These are phyloP conservation scores for Suillus brevipes DNA, from an alignment of 768 basidiomycete species.

Conservation along the genomic window DNA sequence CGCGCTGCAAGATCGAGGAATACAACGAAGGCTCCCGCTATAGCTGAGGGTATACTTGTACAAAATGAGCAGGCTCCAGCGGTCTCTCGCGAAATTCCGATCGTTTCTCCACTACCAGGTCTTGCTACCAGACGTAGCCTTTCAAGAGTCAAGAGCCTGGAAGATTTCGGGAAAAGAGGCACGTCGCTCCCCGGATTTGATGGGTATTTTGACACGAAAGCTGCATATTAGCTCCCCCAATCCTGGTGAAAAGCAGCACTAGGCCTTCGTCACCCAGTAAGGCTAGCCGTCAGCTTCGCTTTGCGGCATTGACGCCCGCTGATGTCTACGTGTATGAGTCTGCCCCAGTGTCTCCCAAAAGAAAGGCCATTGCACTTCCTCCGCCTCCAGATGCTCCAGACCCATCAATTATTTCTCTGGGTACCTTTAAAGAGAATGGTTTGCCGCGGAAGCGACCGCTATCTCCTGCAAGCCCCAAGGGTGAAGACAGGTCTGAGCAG, in stretches of 20 bases:
- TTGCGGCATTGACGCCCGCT: conserved; percentile 71
- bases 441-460: conserved; percentile 15
- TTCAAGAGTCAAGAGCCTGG: conserved; percentile 33
- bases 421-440: conserved; percentile 36
- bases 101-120: background rate
- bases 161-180: conserved; percentile 26
- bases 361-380: conserved; percentile 55
- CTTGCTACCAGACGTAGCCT: conserved; percentile 24
- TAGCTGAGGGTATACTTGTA: background rate
- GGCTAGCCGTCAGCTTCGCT: conserved; percentile 59
- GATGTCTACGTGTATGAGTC: conserved; percentile 86
- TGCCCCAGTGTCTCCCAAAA: conserved; percentile 74
- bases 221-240: conserved; percentile 41
- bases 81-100: conserved; percentile 7
- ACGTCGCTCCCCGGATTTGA: background rate
- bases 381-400: conserved; percentile 32
- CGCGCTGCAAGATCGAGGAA: conserved; percentile 38
- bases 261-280: conserved; percentile 54
- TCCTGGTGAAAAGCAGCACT: conserved; percentile 49
- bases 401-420: conserved; percentile 33
- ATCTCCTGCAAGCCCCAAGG: conserved; percentile 5
- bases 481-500: background rate
- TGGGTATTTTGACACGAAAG: conserved; percentile 2
- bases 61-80: conserved; percentile 9
- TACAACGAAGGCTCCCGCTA: background rate